These are phyloP conservation scores for Hemileccinum impolitum DNA, from an alignment of 768 basidiomycete genomes.

Conservation along the genomic window DNA sequence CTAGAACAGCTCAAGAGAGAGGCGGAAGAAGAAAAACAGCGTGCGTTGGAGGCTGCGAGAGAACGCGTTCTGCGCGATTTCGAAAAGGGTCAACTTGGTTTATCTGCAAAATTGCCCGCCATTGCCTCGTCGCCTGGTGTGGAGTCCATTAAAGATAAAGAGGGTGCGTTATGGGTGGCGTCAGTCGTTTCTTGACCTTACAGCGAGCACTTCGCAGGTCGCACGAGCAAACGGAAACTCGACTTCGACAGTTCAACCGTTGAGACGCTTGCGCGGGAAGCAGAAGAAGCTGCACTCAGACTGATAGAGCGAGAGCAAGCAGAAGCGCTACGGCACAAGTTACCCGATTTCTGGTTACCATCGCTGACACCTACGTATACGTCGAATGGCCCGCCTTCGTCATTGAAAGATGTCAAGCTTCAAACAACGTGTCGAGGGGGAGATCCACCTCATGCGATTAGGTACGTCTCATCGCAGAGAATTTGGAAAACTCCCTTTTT, in stretches of 20 bases:
- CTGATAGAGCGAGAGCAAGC: constrained; percentile 84
- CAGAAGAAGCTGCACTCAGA: constrained; percentile 83
- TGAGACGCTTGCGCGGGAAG: constrained; percentile 69
- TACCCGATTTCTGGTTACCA: constrained; percentile 97
- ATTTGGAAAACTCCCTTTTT: neutral
- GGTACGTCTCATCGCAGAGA: constrained; percentile 45
- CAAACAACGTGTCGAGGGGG: constrained; percentile 88
- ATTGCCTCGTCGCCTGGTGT: constrained; percentile 37
- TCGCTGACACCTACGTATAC: constrained; percentile 83
- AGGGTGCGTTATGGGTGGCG: constrained; percentile 28
- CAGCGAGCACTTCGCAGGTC: constrained; percentile 34
- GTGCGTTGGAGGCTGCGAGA: constrained; percentile 69
- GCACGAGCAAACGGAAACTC: constrained; percentile 80
- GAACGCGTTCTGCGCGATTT: constrained; percentile 90
- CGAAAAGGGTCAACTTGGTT: constrained; percentile 77
- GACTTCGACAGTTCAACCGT: constrained; percentile 73
- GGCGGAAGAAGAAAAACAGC: constrained; percentile 74
- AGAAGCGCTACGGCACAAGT: constrained; percentile 78
- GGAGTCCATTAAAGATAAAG: constrained; percentile 36
- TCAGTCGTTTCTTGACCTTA: neutral
- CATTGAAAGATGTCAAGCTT: constrained; percentile 76
- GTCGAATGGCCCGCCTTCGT: constrained; percentile 56
- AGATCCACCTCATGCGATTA: constrained; percentile 70
- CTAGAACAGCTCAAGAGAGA: constrained; percentile 73
- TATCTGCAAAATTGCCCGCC: constrained; percentile 45